Conservation (phyloP, 257 asterid genomes). For the Misopates orontium region DNA sequence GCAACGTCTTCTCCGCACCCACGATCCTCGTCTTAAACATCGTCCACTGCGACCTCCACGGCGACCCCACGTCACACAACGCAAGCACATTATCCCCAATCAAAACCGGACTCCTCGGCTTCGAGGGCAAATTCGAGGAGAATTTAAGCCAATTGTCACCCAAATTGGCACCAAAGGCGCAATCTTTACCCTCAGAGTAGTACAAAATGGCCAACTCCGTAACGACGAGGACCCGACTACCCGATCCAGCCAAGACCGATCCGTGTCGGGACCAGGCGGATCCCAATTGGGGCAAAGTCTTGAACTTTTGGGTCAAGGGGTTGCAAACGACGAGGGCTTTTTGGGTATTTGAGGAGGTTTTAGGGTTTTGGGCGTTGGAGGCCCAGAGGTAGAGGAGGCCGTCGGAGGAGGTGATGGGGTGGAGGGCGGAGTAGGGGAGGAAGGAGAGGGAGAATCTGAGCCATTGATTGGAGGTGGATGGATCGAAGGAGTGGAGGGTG, state of each 20-base stretch:
- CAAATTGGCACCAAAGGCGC: not conserved
- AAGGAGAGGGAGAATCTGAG: constrained; percentile 78
- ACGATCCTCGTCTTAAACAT: constrained; percentile 60
- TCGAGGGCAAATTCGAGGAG: constrained; percentile 85
- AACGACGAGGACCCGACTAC: constrained; percentile 61
- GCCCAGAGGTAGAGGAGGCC: constrained; percentile 96
- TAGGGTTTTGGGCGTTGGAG: not conserved
- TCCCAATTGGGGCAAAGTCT: constrained; percentile 86
- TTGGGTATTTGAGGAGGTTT: constrained; percentile 23
- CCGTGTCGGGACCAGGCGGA: constrained; percentile 99
- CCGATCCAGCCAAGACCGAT: constrained; percentile 79
- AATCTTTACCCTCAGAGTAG: constrained; percentile 34
- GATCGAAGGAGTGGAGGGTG: constrained; percentile 79
- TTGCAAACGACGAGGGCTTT: constrained; percentile 81
- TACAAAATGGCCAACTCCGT: constrained; percentile 88
- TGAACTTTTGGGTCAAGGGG: constrained; percentile 64
- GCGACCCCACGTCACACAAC: constrained; percentile 87
- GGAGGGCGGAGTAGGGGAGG: constrained; percentile 78
- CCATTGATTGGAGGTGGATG: constrained; percentile 62
- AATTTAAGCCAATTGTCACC: constrained; percentile 69
- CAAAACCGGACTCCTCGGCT: constrained; percentile 84
- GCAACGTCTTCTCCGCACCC: constrained; percentile 53
- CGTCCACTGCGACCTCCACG: constrained; percentile 97
- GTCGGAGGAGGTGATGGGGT: constrained; percentile 77
- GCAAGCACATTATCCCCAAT: constrained; percentile 67